These are phyloP conservation scores for Annulohypoxylon bovei DNA, from an alignment of 495 filamentous ascomycete genomes.

Conservation along the genomic window DNA sequence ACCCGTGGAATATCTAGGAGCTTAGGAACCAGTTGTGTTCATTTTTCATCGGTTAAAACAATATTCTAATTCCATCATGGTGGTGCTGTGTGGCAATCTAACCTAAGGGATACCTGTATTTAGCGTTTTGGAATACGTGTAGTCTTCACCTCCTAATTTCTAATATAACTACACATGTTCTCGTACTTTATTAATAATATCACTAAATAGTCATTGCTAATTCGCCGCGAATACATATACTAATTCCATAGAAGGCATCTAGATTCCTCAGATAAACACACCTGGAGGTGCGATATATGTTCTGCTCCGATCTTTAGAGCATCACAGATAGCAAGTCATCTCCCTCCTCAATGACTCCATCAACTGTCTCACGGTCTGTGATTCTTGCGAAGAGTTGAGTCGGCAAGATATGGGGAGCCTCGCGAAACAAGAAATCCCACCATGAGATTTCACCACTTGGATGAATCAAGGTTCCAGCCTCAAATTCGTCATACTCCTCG, in stretches of 20 bases:
- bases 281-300: not conserved
- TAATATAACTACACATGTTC: not conserved
- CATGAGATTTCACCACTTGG: constrained; percentile 13
- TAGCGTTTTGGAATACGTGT: too few relatives aligned
- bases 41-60: too few relatives aligned
- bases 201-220: not conserved
- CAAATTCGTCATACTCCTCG: not conserved
- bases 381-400: constrained; percentile 2
- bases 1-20: too few relatives aligned
- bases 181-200: not conserved
- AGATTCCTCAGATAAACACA: not conserved
- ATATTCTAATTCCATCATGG: too few relatives aligned
- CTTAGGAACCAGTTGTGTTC: too few relatives aligned
- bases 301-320: not conserved
- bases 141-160: too few relatives aligned
- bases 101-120: too few relatives aligned
- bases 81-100: too few relatives aligned
- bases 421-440: constrained; percentile 8
- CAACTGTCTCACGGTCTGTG: not conserved
- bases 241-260: not conserved
- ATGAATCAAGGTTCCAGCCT: constrained; percentile 8
- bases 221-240: not conserved
- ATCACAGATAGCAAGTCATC: not conserved
- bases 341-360: not conserved
- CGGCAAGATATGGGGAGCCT: not conserved